Conservation (phyloP, 2,329 filamentous ascomycete species). For the Penicillium sp. region DNA sequence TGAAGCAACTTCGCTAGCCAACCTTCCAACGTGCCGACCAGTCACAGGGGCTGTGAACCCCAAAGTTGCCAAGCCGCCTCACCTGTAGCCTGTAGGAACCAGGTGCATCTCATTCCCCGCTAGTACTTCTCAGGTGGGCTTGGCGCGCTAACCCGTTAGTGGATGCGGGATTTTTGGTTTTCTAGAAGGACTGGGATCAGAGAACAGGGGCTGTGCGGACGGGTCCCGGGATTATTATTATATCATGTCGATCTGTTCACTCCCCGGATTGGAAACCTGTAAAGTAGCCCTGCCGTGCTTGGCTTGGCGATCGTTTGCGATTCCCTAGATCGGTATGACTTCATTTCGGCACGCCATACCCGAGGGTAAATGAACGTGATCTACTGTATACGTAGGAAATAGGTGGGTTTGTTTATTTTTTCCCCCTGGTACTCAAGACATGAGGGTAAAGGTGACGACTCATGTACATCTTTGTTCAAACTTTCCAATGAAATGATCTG, state of each 20-base stretch:
- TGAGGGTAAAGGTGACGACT: not conserved
- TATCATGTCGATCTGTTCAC: conserved; percentile 2
- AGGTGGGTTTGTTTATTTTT: not conserved
- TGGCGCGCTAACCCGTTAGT: conserved; percentile 2
- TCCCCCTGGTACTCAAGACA: not conserved
- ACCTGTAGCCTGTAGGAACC: not conserved
- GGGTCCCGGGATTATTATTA: not conserved
- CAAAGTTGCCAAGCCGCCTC: not conserved
- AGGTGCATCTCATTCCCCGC: not conserved
- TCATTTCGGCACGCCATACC: conserved; percentile 5
- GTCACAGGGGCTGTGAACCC: not conserved
- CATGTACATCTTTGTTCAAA: too few species aligned
- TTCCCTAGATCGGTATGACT: not conserved
- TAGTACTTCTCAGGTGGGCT: not conserved
- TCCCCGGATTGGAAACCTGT: not conserved
- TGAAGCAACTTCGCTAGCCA: not conserved
- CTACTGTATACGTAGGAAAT: not conserved
- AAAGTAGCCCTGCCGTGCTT: not conserved
- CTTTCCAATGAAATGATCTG: too few species aligned
- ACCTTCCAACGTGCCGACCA: not conserved
- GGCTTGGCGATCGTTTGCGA: conserved; percentile 1
- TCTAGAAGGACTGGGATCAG: conserved; percentile 14
- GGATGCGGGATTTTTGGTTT: conserved; percentile 22
- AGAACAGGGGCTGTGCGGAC: conserved; percentile 15
- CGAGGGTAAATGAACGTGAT: not conserved